These are phyloP conservation scores for Fusarium proliferatum DNA, from an alignment of 2,329 filamentous ascomycete genomes.

Conservation along the genomic window DNA sequence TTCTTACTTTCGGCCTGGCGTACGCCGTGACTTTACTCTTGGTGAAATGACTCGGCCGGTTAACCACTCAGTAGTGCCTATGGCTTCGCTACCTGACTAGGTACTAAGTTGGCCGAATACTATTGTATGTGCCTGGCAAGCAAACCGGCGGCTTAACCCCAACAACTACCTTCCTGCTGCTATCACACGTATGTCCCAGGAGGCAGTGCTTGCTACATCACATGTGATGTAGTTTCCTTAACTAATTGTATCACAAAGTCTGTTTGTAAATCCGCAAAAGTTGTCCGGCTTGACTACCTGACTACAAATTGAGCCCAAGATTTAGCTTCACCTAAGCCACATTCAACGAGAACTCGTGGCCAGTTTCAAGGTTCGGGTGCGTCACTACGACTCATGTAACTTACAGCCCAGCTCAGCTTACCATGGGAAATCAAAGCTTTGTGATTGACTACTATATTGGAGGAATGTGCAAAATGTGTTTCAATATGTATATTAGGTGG, in stretches of 20 bases:
- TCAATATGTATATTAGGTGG: not conserved
- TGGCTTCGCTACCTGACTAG: not conserved
- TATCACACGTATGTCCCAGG: not conserved
- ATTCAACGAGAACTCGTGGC: not conserved
- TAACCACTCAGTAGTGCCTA: not conserved
- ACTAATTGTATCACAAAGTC: not conserved
- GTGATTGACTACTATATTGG: not conserved
- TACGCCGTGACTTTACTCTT: not conserved
- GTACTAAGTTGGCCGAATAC: not conserved
- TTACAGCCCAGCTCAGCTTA: not conserved
- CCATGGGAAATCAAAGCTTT: not conserved
- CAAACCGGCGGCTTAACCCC: not conserved
- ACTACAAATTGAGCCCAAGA: not conserved
- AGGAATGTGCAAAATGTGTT: not conserved
- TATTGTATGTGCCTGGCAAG: not conserved
- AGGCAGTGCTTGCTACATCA: constrained; percentile 8
- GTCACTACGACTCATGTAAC: not conserved
- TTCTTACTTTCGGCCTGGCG: not conserved
- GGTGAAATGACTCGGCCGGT: not conserved
- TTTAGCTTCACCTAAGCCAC: constrained; percentile 10
- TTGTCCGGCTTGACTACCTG: not conserved
- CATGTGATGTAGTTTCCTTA: not conserved
- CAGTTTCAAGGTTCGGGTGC: not conserved
- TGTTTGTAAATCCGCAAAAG: not conserved
- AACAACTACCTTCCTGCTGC: not conserved